Percentiles rank a stretch among this genome's conserved stretches.
Conservation (phyloP, 1,284 basidiomycete species). For the Heliocybe sulcata region DNA sequence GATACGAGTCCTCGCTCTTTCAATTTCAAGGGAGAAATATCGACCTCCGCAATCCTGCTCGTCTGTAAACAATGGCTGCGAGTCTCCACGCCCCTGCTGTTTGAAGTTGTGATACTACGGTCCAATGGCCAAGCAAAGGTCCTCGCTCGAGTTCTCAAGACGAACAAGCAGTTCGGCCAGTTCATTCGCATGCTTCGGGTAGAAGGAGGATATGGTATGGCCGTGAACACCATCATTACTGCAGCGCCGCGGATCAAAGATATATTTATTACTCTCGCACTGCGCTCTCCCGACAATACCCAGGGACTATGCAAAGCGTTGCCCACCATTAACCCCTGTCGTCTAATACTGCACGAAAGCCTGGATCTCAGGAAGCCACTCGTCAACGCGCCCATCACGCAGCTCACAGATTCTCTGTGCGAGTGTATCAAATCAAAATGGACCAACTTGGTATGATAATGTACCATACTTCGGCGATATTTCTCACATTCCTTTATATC, state of each 20-base stretch:
- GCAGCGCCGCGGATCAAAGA: conserved; percentile 15
- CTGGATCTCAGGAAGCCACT: not conserved
- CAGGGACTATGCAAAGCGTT: conserved; percentile 9
- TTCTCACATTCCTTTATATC: not conserved
- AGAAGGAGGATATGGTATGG: conserved; percentile 17
- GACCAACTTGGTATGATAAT: not conserved
- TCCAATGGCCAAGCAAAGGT: conserved; percentile 6
- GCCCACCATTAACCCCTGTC: not conserved
- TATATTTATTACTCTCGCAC: conserved; percentile 12
- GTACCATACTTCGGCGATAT: not conserved
- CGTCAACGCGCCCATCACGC: not conserved
- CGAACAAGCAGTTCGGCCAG: conserved; percentile 12
- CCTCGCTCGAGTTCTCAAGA: conserved; percentile 12
- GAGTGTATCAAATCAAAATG: not conserved
- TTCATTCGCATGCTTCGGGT: conserved; percentile 18
- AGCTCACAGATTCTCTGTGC: not conserved
- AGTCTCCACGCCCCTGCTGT: not conserved
- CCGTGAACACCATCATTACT: conserved; percentile 13
- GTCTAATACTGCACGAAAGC: not conserved
- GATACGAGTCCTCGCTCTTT: not conserved
- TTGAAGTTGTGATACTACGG: not conserved
- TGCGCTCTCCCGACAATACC: conserved; percentile 13
- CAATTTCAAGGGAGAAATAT: not conserved
- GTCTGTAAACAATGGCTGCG: conserved; percentile 1
- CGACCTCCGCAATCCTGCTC: not conserved